Conservation (phyloP, 2,329 filamentous ascomycete species). For the Aspergillus sojae region DNA sequence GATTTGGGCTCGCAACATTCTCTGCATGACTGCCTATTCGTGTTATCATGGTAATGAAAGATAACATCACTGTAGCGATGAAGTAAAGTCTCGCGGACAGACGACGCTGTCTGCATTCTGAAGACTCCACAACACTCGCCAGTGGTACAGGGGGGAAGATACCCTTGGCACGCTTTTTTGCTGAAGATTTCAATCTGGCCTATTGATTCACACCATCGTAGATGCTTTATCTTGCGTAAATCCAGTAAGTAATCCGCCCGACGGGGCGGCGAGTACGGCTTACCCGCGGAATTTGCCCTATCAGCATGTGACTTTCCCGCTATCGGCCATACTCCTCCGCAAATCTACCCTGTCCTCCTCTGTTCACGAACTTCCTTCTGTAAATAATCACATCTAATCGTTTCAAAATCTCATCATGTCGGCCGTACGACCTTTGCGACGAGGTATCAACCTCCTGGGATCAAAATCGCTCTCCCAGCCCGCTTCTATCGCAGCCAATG, state of each 20-base stretch:
- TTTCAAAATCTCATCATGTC: slow-evolving; percentile 27
- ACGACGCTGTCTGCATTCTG: not conserved
- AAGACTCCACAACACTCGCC: not conserved
- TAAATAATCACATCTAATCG: slow-evolving; percentile 9
- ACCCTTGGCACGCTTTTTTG: not conserved
- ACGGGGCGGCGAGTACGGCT: slow-evolving; percentile 11
- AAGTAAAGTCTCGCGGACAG: not conserved
- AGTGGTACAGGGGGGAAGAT: not conserved
- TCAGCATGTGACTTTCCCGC: slow-evolving; percentile 45
- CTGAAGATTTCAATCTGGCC: not conserved
- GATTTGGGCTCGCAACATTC: not conserved
- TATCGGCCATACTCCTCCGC: slow-evolving; percentile 3
- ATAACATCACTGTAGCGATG: not conserved
- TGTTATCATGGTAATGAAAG: not conserved
- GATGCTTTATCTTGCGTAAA: not conserved
- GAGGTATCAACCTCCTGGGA: slow-evolving; percentile 34
- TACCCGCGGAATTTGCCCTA: slow-evolving; percentile 30
- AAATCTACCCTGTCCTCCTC: not conserved
- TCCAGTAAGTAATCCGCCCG: not conserved
- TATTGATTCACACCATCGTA: not conserved
- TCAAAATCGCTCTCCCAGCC: slow-evolving; percentile 28
- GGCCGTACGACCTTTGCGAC: slow-evolving; percentile 32
- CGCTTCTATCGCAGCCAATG: slow-evolving; percentile 34
- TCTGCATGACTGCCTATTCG: not conserved
- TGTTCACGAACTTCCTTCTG: slow-evolving; percentile 8